Evolutionary conservation across 2,329 filamentous ascomycete species (phyloP), one percentile per base, ranked within the genome.

Genomic region (Ophiostoma piceae): DNA sequence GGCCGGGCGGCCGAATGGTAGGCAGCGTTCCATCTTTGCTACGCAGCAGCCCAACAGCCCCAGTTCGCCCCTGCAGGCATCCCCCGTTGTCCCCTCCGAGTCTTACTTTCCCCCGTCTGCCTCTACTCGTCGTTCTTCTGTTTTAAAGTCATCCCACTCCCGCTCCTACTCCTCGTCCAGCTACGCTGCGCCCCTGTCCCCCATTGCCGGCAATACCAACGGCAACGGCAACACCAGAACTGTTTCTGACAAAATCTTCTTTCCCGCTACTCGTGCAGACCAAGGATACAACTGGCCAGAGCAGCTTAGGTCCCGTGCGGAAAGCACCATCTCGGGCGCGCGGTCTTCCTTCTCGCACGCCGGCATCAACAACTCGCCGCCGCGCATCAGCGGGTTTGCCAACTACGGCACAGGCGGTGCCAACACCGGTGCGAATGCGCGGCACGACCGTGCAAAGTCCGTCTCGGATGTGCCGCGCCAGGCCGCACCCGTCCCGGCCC

Each of bases 241-340:
- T 79, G 79, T 82, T 85, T 88, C 88, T 91, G 86, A 91, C 88
- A 82, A 81, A 81, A 81, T 81, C 74, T 77, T 60, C 67, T 80
- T 80, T 82, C 86, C 84, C 80, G 81, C 62, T 65, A 19, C 62
- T 39, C 62, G 62, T 39, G 35, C 87, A 94, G 91, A 92, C 85
- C 92, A 95, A 85, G 92, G 92, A 79, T 97, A 96, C 86, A 96
- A 96, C 82, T 97, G 94, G 91, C 92, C 92, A 78, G 94, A 97
- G 83, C 94, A 96, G 83, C 88, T 97, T 84, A 92, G 93, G 80
- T 90, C 89, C 77, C 91, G 94, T 78, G 94, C 94, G 76, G 92
- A 96, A 82, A 94, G 92, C 80, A 90, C 88, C 76, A 84, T 89
- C 62, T 80, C 84, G 62, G 84, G 83, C 74, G 79, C 83, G 67